A percentile compares a stretch with the other conserved stretches of the same genome.
Evolutionary conservation across 305 asterid genomes (phyloP).

Genomic region (Vinca major): DNA sequence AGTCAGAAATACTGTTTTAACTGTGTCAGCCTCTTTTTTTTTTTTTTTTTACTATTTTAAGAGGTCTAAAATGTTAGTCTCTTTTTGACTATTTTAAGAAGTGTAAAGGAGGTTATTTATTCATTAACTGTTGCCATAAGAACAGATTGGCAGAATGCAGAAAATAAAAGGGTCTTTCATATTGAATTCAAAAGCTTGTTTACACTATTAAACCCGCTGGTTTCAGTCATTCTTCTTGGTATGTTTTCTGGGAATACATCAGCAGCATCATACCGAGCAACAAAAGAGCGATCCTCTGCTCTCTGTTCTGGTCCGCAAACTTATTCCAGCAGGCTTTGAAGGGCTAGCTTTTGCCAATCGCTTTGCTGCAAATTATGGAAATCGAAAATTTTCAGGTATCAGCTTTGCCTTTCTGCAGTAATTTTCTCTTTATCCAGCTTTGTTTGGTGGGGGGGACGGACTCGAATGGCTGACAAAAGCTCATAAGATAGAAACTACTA

Average conservation of each 20-base stretch:
- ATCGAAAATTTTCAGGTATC: not conserved
- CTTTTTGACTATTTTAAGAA: no score
- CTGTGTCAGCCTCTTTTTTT: no score
- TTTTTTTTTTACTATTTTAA: no score
- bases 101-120: not conserved
- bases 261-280: constrained; percentile 5
- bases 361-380: constrained; percentile 20
- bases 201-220: not conserved
- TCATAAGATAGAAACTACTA: not conserved
- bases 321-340: not conserved
- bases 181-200: not conserved
- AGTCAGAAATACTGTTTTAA: no score
- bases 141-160: not conserved
- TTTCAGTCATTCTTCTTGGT: not conserved
- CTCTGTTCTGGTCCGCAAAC: constrained; percentile 6
- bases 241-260: not conserved
- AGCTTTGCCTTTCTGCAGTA: constrained; percentile 2
- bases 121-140: not conserved
- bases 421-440: no score
- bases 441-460: no score
- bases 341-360: constrained; percentile 15
- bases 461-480: not conserved
- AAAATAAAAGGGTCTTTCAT: not conserved
- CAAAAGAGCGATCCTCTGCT: constrained; percentile 7
- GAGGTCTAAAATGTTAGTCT: no score